Conservation (phyloP, 2,329 filamentous ascomycete genomes). For the Fusarium brachygibbosum region DNA sequence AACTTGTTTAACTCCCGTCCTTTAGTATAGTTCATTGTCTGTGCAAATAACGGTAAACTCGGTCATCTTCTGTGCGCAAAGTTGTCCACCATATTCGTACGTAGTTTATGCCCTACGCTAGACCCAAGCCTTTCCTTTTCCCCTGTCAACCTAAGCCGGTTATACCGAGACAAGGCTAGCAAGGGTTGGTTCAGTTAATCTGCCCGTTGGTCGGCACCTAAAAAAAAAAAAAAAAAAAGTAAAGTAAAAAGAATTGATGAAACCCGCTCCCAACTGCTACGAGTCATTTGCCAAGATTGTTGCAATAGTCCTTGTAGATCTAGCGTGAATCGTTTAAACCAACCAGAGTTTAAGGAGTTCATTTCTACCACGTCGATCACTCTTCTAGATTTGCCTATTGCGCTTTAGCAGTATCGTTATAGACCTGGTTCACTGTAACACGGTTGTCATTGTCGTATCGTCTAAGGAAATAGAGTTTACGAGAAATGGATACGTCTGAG, state of each 20-base stretch:
- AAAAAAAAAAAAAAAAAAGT: too few relatives aligned
- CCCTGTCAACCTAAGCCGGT: neutral
- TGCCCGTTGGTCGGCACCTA: constrained; percentile 4
- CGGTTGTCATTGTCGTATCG: neutral
- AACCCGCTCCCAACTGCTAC: neutral
- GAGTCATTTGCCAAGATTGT: neutral
- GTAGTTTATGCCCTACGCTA: neutral
- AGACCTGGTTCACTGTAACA: neutral
- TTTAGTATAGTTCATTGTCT: constrained; percentile 5
- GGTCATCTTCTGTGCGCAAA: neutral
- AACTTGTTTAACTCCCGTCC: neutral
- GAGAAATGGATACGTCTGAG: neutral
- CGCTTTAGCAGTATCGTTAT: neutral
- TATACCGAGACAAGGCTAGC: constrained; percentile 2
- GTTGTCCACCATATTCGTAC: too few relatives aligned
- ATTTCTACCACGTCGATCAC: neutral
- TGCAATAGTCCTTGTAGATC: neutral
- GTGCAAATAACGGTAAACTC: constrained; percentile 2
- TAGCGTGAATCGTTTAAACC: neutral
- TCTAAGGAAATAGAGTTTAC: constrained; percentile 3
- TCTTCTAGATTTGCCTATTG: neutral
- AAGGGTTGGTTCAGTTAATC: neutral
- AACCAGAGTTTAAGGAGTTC: neutral
- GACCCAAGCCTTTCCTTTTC: neutral
- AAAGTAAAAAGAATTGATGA: neutral